Base-by-base conservation (phyloP, 176 grass and related monocot species). In the Luzula sylvatica region DNA sequence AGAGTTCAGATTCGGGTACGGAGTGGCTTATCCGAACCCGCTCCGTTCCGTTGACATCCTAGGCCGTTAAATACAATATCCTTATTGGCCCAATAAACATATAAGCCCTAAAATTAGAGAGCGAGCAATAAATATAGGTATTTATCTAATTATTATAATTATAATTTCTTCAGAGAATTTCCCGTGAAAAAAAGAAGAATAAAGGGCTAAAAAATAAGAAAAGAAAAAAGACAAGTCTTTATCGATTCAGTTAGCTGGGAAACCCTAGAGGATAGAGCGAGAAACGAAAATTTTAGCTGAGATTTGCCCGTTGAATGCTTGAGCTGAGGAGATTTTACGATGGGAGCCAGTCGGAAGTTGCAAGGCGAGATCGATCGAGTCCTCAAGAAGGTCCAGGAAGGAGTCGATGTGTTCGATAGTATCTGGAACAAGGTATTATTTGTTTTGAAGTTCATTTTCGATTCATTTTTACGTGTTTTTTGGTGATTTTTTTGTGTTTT, bases 371-470 rank as follows among this genome's bases (percentile, higher is more conserved):
- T 98, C 52, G 92, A 98, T 78, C 92, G 92, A 29, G 81, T 98
- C 26, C 82, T 98, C 40, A 98, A 98, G 81, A 98, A 98, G 75
- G 92, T 98, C 30, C 93, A 98, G 58, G 93, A 98, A 65, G 93
- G 93, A 72, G 93, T 98, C 49, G 86, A 98, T 17, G 82, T 98
- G 72, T 98, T 98, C 72, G 85, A 98, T 74, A 90, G 86, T 73
- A 98, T 90, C 50, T 98, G 93, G 93, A 98, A 90, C 72, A 98
- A 98, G 93, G 93, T 72, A 61, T 21, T 15, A 1, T 12, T 55
- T 15, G 0, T 42, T 11, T 38, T 41, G 3, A 52, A 23, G 32
- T 41, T 13, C 11, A 19, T 18, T 4, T 28, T 11, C 2, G 9
- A 56, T n/a, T n/a, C n/a, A n/a, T 72, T 61, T 42, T 15, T 2